phyloP scores from a whole-genome alignment of 768 basidiomycete genomes.

The Mrakia hoshinonis region DNA sequence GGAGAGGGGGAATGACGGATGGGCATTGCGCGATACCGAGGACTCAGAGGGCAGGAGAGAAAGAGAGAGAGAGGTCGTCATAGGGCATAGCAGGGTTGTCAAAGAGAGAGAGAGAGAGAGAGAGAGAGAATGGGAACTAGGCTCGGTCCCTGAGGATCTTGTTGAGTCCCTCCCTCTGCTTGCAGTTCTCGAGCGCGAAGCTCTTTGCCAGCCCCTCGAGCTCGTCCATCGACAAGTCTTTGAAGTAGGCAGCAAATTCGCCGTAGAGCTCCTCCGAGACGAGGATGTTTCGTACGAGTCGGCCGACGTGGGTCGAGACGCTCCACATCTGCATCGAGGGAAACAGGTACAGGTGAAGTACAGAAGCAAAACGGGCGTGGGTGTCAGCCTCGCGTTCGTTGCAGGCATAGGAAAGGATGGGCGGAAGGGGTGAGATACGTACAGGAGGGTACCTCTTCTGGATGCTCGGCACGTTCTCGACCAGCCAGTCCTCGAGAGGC shows the following conservation, averaged over 20 bases:
- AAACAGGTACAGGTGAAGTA: too few species aligned
- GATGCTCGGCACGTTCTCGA: slow-evolving; percentile 44
- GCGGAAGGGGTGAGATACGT: neutral
- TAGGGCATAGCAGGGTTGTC: too few species aligned
- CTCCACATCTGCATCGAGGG: slow-evolving; percentile 37
- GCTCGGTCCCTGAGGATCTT: slow-evolving; percentile 34
- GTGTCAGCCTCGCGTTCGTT: too few species aligned
- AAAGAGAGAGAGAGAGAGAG: too few species aligned
- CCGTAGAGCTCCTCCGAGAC: slow-evolving; percentile 56
- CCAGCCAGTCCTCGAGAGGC: slow-evolving; percentile 52
- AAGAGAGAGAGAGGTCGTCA: too few species aligned
- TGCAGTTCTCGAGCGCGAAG: slow-evolving; percentile 62
- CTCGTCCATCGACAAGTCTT: slow-evolving; percentile 43
- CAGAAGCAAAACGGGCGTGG: neutral
- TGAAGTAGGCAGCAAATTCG: slow-evolving; percentile 42
- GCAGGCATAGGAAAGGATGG: neutral
- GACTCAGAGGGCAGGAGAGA: neutral
- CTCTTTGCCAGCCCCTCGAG: slow-evolving; percentile 66
- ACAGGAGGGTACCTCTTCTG: slow-evolving; percentile 42
- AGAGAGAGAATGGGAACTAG: too few species aligned
- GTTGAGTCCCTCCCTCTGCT: slow-evolving; percentile 60
- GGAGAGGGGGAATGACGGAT: neutral
- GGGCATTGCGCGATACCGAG: neutral
- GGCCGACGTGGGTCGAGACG: slow-evolving; percentile 35
- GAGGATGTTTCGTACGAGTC: slow-evolving; percentile 59